phyloP scores from a whole-genome alignment of 257 asterid genomes.

The Paulownia fortunei region DNA sequence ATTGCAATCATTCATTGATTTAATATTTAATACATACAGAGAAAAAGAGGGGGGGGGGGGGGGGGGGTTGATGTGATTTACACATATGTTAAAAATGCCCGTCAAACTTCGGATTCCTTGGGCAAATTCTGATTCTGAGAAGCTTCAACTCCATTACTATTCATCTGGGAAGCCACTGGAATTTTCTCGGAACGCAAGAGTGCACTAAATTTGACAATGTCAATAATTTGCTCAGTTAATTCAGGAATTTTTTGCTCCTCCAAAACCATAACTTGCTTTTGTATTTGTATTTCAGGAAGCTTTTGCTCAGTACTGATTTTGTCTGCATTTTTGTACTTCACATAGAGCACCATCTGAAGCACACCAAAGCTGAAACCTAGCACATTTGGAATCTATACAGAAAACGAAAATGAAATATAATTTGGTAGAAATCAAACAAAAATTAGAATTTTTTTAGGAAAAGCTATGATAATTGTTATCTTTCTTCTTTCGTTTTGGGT shows the following conservation, averaged over 20 bases:
- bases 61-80: too few species aligned
- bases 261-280: too few species aligned
- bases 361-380: constrained; percentile 70
- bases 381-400: constrained; percentile 62
- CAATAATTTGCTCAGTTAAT: constrained; percentile 40
- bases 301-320: too few species aligned
- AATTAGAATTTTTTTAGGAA: too few species aligned
- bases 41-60: neutral
- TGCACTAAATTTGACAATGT: constrained; percentile 43
- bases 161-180: too few species aligned
- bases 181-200: constrained; percentile 35
- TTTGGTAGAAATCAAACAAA: too few species aligned
- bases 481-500: too few species aligned
- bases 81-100: neutral
- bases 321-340: constrained; percentile 48
- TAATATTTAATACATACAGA: neutral
- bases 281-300: too few species aligned
- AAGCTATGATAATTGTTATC: too few species aligned
- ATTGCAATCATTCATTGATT: neutral
- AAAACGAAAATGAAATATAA: neutral
- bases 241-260: constrained; percentile 33
- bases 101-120: constrained; percentile 23
- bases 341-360: constrained; percentile 60
- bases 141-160: constrained; percentile 17
- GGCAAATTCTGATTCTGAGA: constrained; percentile 23